Conservation (phyloP, 176 grass and related monocot genomes). For the Oryza rufipogon region DNA sequence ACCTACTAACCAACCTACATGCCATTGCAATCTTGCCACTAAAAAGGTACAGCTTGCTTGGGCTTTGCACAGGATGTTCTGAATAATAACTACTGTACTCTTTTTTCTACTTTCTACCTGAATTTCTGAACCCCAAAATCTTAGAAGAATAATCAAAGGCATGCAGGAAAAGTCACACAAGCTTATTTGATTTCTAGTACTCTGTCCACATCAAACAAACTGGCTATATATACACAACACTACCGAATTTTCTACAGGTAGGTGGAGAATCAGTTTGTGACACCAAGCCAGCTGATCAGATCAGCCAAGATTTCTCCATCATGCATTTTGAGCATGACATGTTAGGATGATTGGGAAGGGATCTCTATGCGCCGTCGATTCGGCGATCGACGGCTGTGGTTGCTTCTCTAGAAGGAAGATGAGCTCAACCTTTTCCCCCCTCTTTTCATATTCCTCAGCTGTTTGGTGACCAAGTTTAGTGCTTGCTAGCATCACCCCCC, state of each 20-base stretch:
- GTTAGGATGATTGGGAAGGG: neutral
- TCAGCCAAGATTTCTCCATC: neutral
- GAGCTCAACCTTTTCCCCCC: neutral
- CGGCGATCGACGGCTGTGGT: neutral
- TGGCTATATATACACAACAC: neutral
- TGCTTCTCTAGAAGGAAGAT: neutral
- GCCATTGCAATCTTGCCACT: neutral
- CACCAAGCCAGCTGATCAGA: neutral
- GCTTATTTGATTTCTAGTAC: neutral
- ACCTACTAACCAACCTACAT: neutral
- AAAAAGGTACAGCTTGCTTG: too few relatives aligned
- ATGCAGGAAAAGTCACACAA: neutral
- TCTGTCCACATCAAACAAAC: neutral
- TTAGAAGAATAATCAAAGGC: neutral
- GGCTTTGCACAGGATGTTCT: neutral
- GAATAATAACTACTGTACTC: neutral
- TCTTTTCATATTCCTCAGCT: too few relatives aligned
- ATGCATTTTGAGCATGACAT: neutral
- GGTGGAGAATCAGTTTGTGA: neutral
- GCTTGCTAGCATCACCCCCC: neutral
- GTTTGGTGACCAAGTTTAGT: neutral
- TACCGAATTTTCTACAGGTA: neutral
- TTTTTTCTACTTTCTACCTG: neutral
- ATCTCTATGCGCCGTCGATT: neutral
- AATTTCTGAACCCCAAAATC: neutral